A percentile compares a stretch with the other conserved stretches of the same genome.
Conservation (phyloP, 2,329 filamentous ascomycete genomes). For the Albifimbria verrucaria region DNA sequence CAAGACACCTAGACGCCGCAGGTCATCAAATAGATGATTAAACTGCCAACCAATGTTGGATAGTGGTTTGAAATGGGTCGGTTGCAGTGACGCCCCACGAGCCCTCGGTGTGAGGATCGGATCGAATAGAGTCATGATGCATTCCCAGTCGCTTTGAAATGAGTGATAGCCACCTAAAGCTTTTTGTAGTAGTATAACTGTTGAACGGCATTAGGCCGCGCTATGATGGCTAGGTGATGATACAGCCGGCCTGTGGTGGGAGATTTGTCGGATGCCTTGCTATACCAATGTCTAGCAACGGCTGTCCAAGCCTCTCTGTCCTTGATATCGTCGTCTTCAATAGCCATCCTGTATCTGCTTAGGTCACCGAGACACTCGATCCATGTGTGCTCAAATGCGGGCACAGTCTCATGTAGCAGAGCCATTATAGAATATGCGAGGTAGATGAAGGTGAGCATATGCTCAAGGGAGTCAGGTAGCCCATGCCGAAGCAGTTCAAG, state of each 20-base stretch:
- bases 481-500: slow-evolving; percentile 72
- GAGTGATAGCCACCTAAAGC: too few relatives aligned
- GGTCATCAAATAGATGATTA: slow-evolving; percentile 48
- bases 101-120: slow-evolving; percentile 43
- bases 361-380: slow-evolving; percentile 89
- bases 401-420: slow-evolving; percentile 79
- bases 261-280: slow-evolving; percentile 71
- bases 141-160: slow-evolving; percentile 69
- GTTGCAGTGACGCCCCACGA: slow-evolving; percentile 28
- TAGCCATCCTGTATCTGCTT: slow-evolving; percentile 80
- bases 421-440: slow-evolving; percentile 88
- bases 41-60: slow-evolving; percentile 53
- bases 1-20: too few relatives aligned
- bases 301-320: slow-evolving; percentile 79
- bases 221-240: slow-evolving; percentile 81
- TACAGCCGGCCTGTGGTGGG: slow-evolving; percentile 77
- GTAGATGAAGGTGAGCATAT: slow-evolving; percentile 91
- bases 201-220: slow-evolving; percentile 64
- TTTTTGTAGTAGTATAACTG: slow-evolving; percentile 73
- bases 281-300: slow-evolving; percentile 81
- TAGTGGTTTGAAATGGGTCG: slow-evolving; percentile 43
- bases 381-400: slow-evolving; percentile 83
- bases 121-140: slow-evolving; percentile 66
- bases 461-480: slow-evolving; percentile 73
- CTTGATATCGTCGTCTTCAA: slow-evolving; percentile 74